A percentile compares a stretch with the other conserved stretches of the same genome.
phyloP scores from a whole-genome alignment of 345 rosid genomes.

The Gynandropsis gynandra region DNA sequence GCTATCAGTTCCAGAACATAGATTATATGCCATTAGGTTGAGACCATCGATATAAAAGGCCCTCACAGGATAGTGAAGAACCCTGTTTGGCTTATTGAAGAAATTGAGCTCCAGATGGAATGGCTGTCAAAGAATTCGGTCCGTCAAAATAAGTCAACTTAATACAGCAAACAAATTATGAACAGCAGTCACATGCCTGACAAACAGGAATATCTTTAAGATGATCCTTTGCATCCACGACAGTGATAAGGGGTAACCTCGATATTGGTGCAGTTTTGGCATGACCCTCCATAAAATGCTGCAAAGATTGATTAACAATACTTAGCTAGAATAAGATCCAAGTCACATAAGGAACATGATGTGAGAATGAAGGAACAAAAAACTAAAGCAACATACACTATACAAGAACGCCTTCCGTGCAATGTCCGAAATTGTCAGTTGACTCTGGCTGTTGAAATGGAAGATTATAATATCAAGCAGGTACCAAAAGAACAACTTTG shows the following conservation, averaged over 20 bases:
- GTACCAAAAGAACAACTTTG: not conserved
- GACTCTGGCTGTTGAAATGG: conserved; percentile 58
- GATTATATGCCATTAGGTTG: conserved; percentile 83
- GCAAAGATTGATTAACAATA: conserved; percentile 22
- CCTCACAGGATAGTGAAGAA: conserved; percentile 92
- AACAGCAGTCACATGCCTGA: conserved; percentile 44
- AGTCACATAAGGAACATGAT: conserved; percentile 5
- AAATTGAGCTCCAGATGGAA: conserved; percentile 96
- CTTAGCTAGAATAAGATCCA: conserved; percentile 14
- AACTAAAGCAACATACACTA: conserved; percentile 55
- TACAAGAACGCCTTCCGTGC: conserved; percentile 98
- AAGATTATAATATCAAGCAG: conserved; percentile 12
- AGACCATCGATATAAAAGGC: conserved; percentile 82
- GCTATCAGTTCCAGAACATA: conserved; percentile 71
- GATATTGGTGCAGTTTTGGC: conserved; percentile 90
- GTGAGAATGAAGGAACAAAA: conserved; percentile 1
- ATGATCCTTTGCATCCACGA: conserved; percentile 59
- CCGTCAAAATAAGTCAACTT: conserved; percentile 27
- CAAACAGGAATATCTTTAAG: conserved; percentile 85
- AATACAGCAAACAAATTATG: conserved; percentile 15
- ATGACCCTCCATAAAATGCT: conserved; percentile 99
- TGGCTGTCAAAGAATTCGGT: conserved; percentile 54
- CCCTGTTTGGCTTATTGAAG: conserved; percentile 84
- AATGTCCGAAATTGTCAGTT: conserved; percentile 79
- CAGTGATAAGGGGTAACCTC: conserved; percentile 74